Conservation (phyloP, 306 rosid species). For the Canavalia gladiata region DNA sequence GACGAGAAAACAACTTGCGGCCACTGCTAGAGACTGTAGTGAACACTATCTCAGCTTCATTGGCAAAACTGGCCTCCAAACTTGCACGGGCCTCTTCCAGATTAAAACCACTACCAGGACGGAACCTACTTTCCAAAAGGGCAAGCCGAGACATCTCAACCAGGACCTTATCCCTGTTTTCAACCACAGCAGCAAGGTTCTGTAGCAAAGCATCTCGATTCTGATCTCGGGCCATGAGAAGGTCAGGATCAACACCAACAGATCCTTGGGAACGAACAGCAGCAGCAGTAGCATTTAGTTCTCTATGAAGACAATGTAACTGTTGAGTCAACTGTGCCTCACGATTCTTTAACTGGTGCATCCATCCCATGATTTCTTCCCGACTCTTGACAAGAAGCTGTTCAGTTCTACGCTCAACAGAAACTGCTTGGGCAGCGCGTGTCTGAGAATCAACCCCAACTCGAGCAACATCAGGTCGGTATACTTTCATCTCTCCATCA, state of each 20-base stretch:
- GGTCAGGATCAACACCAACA: slow-evolving; percentile 96
- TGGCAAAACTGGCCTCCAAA: slow-evolving; percentile 99
- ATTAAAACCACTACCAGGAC: slow-evolving; percentile 83
- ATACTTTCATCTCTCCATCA: slow-evolving; percentile 99
- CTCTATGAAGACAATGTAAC: slow-evolving; percentile 83
- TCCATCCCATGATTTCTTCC: slow-evolving; percentile 87
- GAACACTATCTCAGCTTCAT: slow-evolving; percentile 96
- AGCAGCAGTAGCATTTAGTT: slow-evolving; percentile 89
- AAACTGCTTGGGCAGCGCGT: slow-evolving; percentile 99
- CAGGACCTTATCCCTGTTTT: slow-evolving; percentile 86
- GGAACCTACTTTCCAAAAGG: slow-evolving; percentile 86
- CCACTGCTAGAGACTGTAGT: slow-evolving; percentile 99
- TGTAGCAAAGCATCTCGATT: slow-evolving; percentile 86
- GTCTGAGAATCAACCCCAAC: slow-evolving; percentile 99
- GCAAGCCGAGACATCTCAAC: slow-evolving; percentile 96
- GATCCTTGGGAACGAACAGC: slow-evolving; percentile 95
- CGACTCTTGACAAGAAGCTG: slow-evolving; percentile 89
- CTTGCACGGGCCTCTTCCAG: slow-evolving; percentile 96
- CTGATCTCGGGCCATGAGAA: slow-evolving; percentile 91
- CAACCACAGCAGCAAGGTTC: slow-evolving; percentile 92
- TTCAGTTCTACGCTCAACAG: slow-evolving; percentile 98
- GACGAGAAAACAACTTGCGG: slow-evolving; percentile 95
- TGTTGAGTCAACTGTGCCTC: slow-evolving; percentile 85
- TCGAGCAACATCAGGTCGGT: slow-evolving; percentile 98
- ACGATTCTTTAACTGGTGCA: slow-evolving; percentile 88